Percentiles rank a stretch among this genome's conserved stretches.
Evolutionary conservation across 805 yeast genomes (phyloP).

Genomic region (Saccharomycopsis fodiens): DNA sequence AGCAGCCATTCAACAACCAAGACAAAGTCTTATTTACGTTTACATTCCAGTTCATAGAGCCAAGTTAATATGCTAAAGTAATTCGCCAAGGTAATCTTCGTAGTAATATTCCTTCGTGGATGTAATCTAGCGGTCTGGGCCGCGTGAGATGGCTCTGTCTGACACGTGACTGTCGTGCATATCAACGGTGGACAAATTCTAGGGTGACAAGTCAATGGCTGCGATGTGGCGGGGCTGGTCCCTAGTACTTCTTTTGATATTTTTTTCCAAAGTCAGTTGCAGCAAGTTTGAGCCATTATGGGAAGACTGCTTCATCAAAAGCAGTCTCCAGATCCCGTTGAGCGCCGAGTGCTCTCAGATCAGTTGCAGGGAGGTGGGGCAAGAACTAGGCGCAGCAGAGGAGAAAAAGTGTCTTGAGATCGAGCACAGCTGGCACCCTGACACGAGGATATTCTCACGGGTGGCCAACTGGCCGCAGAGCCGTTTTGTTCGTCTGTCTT

Average conservation of each 20-base stretch:
- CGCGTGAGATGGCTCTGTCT: no score
- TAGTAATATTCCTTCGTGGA: no score
- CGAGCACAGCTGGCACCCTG: background rate
- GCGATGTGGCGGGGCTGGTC: background rate
- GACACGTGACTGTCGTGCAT: no score
- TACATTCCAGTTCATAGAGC: no score
- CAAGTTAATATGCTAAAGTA: no score
- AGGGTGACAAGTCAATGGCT: no score
- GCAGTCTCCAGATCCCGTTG: background rate
- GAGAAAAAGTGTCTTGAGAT: background rate
- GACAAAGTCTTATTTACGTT: no score
- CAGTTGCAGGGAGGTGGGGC: background rate
- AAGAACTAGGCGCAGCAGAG: background rate
- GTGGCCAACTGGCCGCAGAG: background rate
- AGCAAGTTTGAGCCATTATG: background rate
- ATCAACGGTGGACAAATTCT: no score
- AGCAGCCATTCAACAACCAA: no score
- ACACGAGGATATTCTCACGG: background rate
- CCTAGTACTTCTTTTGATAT: background rate
- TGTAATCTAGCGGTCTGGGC: no score
- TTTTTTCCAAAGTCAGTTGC: background rate
- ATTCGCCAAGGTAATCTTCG: no score
- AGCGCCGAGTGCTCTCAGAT: background rate
- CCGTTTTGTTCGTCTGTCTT: background rate
- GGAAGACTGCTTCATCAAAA: background rate